Evolutionary conservation across 768 basidiomycete species (phyloP).

Genomic region (Suillus lakei): DNA sequence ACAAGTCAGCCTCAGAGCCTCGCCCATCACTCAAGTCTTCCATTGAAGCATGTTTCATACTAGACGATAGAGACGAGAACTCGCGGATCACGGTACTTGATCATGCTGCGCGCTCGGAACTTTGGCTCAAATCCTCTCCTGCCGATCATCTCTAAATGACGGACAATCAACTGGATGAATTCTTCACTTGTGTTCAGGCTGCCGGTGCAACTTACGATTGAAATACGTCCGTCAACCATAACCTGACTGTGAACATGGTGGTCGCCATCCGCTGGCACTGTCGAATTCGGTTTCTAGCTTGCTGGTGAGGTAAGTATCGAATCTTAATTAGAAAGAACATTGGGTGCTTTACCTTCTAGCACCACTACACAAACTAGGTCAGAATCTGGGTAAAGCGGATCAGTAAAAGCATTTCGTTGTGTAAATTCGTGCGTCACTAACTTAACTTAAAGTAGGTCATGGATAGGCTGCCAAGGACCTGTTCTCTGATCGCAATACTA

Average conservation of each 20-base stretch:
- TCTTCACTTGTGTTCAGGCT: too few relatives aligned
- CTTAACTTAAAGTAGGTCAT: background rate
- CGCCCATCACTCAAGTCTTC: too few relatives aligned
- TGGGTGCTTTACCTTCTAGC: background rate
- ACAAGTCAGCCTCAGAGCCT: too few relatives aligned
- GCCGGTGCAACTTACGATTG: too few relatives aligned
- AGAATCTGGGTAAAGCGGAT: background rate
- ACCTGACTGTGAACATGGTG: background rate
- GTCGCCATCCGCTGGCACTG: background rate
- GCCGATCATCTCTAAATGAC: too few relatives aligned
- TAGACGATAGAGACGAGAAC: too few relatives aligned
- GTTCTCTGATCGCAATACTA: background rate
- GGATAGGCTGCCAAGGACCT: background rate
- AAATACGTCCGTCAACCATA: background rate
- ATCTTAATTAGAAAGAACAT: background rate
- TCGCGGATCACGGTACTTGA: too few relatives aligned
- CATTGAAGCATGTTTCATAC: too few relatives aligned
- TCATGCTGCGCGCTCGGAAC: too few relatives aligned
- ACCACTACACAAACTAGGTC: background rate
- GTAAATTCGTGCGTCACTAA: background rate
- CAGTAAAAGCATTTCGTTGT: background rate
- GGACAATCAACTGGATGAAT: too few relatives aligned
- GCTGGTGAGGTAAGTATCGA: background rate
- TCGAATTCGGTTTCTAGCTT: background rate
- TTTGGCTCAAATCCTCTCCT: too few relatives aligned